Evolutionary conservation across 495 filamentous ascomycete genomes (phyloP), one percentile per base, ranked within the genome.

Genomic region (Amniculicola lignicola): DNA sequence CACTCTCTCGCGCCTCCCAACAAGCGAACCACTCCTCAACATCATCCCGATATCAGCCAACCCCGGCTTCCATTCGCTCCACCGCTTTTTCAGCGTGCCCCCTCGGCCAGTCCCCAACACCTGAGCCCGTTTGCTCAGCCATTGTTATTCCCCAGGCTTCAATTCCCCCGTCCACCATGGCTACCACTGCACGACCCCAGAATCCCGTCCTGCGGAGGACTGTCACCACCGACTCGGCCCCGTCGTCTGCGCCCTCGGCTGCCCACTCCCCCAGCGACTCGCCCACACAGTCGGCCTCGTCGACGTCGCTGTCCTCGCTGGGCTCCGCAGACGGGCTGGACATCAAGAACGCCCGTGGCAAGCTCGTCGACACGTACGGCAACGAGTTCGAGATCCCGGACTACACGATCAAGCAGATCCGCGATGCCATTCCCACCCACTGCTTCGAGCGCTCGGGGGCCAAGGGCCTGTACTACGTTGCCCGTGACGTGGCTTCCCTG

Each of bases 251-350:
- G 33, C 86, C 77, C 67, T 83, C 82, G 3, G 79, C 80, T 38
- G 74, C 81, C 6, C 79, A 75, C 31, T 89, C 88, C 10, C 89
- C 90, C 46, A 77, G 79, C 28, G 70, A 73, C 35, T 57, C 64
- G 3, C 66, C 66, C 22, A 54, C 38, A 18, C 82, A 81, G 31
- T 94, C 89, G 10, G 81, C 88, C 10, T 59, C 55, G 0, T 29
- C 40, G 22, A 94, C 93, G 4, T 96, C 92, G 2, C 79, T 96
- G 44, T 96, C 92, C 24, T 96, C 92, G 37, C 77, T 96, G 73
- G 82, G 81, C 39, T 93, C 89, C 12, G 65, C 75, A n/a, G 71
- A 71, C 24, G 71, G 68, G 10, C 71, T 74, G 35, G 63, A 72
- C n/a, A 55, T 55, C 29, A 73, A 74, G 66, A 67, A 70, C 37